Evolutionary conservation across 2,329 filamentous ascomycete genomes (phyloP), one percentile per base, ranked within the genome.

Genomic region (Pseudogymnoascus sp.): DNA sequence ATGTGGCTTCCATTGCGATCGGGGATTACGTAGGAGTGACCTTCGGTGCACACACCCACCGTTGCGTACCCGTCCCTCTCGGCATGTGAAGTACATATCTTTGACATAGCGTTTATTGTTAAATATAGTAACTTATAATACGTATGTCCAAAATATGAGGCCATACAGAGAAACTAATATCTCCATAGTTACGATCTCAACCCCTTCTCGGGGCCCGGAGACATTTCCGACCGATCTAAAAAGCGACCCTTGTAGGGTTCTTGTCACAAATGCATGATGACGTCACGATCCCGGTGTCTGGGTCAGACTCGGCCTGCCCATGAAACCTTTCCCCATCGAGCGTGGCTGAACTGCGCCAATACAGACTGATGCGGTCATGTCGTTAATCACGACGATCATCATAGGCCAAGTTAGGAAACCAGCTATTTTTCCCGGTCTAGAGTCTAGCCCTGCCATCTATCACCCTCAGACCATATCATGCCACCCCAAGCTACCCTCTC

Each of bases 11-110:
- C 3, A 33, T 57, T 57, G 50, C 19, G n/a, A 57, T 53, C n/a
- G n/a, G n/a, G 47, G 28, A 57, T 57, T 57, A 57, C 50, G 50
- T 57, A 57, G 50, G 5, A 33, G 50, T 57, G 50, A 57, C 50
- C 9, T 57, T 57, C 10, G n/a, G 26, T 10, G n/a, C 2, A 19
- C n/a, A 50, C 44, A 31, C 19, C n/a, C n/a, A 31, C 26, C 26
- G n/a, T 31, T 53, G 47, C 47, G 23, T 31, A 15, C 31, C 15
- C 7, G n/a, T 19, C 33, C 28, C 17, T 31, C 26, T 53, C 19
- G 44, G 28, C 44, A 31, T 53, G 8, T 53, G 15, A 4, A 11
- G 9, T 53, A 33, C 47, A 53, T 31, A 26, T 2, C 1, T 2
- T 31, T 31, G 7, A 53, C 11, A 53, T 26, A 26, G 4, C 44